Evolutionary conservation across 352 stramenopile species (phyloP), one percentile per base, ranked within the genome.

Genomic region (Thalassiosira mediterranea): DNA sequence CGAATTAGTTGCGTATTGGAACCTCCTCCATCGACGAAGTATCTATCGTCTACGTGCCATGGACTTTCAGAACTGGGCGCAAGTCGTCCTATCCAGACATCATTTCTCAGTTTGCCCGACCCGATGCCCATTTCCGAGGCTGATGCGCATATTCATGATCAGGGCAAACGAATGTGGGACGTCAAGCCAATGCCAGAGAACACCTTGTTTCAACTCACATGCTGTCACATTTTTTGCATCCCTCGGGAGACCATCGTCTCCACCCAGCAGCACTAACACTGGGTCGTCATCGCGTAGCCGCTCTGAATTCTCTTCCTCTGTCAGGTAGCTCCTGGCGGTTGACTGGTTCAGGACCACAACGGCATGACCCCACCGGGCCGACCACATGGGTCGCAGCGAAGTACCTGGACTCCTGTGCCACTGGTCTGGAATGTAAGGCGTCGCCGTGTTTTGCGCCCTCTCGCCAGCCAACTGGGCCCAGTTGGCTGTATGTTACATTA

Each of bases 21-120:
- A 21, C 13, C 44, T 34, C 47, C 38, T 25, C 32, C 64, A 17
- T 52, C 51, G 4, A 54, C 17, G 54, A 80, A 72, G 64, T 77
- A 77, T 65, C 72, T 62, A 79, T 83, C 80, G 58, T 85, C 68
- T 31, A 83, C 59, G 21, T 34, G 42, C 81, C 76, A 84, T 3
- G 68, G 65, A 44, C 65, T 42, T 79, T 81, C 67, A 53, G 49
- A 76, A 38, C 29, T 49, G 21, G 54, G 59, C 34, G 76, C 44
- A n/a, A 86, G 28, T 58, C 78, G 31, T 21, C 74, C 69, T 23
- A 83, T 58, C 85, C 85, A 91, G 11, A 91, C 82, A 64, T 93
- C 88, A 65, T 93, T 93, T 42, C 78, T 77, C 28, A 89, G 75
- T 21, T 84, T 83, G 38, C 85, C 87, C 53, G 59, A 59, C 8